Base-by-base conservation (phyloP, 2,329 filamentous ascomycete species). In the Arthrobotrys iridis region DNA sequence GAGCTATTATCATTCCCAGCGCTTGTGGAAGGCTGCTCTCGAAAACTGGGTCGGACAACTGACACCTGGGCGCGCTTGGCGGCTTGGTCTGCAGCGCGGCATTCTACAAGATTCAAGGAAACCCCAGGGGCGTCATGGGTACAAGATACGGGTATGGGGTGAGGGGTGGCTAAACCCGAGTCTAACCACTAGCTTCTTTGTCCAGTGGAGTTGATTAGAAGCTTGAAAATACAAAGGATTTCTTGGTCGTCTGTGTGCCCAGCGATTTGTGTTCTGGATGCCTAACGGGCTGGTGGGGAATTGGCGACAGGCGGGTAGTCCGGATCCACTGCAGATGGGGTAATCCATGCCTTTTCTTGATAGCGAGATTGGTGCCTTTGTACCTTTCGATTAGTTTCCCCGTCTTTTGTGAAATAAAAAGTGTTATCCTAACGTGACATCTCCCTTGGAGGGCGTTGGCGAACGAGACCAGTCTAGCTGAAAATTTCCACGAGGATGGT, bases 301-400 rank as follows among this genome's bases (percentile, higher is more conserved):
- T 59, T 59, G 55, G 55, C 55, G 55, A 59, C 55, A 59, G 55
- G 55, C 55, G 55, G 55, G 35, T 55, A 55, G 50, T 55, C 50
- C 50, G 50, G 30, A 55, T 30, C 50, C 50, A 55, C 50, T 55
- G 30, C 20, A 20, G 48, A 35, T 35, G 48, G 48, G 48, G 5
- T 37, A 13, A 55, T 55, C 50, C 50, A 55, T 55, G 50, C 26
- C n/a, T 37, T 20, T 30, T 24, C 11, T 50, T 30, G 30, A 35
- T 55, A 26, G 50, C 30, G 50, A 30, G 30, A 55, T 37, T 46
- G 26, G 43, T 26, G 18, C n/a, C 18, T 22, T 55, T 55, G 8
- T 11, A 7, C 13, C 26, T 35, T 37, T 24, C 10, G 2, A 37
- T 37, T 55, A 18, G 30, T 18, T 52, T 52, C 20, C 2, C 26